Evolutionary conservation across 768 basidiomycete genomes (phyloP).

Genomic region (Calocybe gangraenosa): DNA sequence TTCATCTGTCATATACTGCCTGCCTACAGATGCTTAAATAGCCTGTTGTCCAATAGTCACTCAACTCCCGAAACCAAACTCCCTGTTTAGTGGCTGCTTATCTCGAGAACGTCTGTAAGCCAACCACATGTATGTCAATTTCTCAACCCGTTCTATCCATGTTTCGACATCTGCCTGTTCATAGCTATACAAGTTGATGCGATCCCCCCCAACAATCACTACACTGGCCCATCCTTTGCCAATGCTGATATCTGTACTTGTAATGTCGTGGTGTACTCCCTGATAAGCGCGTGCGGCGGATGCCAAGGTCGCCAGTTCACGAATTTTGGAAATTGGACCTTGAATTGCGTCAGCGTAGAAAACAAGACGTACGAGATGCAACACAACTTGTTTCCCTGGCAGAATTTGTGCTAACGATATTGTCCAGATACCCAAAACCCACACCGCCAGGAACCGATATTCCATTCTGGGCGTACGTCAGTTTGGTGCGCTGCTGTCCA

Average conservation of each 20-base stretch:
- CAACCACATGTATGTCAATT: slow-evolving; percentile 25
- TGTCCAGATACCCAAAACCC: slow-evolving; percentile 36
- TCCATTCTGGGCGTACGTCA: slow-evolving; percentile 57
- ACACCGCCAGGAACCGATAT: slow-evolving; percentile 41
- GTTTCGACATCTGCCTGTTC: not conserved
- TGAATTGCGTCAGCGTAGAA: slow-evolving; percentile 31
- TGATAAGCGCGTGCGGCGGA: slow-evolving; percentile 54
- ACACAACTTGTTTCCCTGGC: not conserved
- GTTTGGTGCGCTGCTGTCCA: slow-evolving; percentile 23
- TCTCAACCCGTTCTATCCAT: not conserved
- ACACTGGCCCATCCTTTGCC: slow-evolving; percentile 33
- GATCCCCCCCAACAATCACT: slow-evolving; percentile 35
- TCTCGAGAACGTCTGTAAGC: slow-evolving; percentile 38
- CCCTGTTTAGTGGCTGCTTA: slow-evolving; percentile 49
- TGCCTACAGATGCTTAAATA: not conserved
- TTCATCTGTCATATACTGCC: not conserved
- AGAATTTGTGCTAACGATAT: not conserved
- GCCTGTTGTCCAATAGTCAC: slow-evolving; percentile 21
- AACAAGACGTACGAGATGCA: slow-evolving; percentile 23
- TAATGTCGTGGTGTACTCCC: slow-evolving; percentile 53
- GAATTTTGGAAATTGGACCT: slow-evolving; percentile 34
- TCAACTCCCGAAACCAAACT: slow-evolving; percentile 39
- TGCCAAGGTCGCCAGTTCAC: slow-evolving; percentile 47
- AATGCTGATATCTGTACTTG: slow-evolving; percentile 44
- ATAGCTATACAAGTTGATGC: slow-evolving; percentile 35